phyloP scores from a whole-genome alignment of 2,329 filamentous ascomycete genomes.

The Emergomyces orientalis region DNA sequence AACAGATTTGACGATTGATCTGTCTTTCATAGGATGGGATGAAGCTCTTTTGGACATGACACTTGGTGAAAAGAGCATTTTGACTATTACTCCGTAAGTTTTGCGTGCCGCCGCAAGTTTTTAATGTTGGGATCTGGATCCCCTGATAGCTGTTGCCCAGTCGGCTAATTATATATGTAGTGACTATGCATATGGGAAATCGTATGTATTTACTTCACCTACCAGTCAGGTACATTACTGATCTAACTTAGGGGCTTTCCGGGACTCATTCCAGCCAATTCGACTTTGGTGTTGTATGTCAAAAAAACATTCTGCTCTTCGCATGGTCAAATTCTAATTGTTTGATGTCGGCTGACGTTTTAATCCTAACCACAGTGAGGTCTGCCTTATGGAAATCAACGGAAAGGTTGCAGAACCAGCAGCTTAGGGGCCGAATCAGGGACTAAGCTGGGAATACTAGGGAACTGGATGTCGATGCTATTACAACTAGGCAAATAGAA shows the following conservation, averaged over 20 bases:
- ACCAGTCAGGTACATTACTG: not conserved
- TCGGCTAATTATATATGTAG: slow-evolving; percentile 17
- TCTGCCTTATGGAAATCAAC: too few species aligned
- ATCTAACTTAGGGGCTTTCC: slow-evolving; percentile 59
- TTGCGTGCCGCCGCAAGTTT: not conserved
- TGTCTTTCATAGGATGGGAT: slow-evolving; percentile 70
- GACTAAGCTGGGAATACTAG: too few species aligned
- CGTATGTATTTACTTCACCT: slow-evolving; percentile 24
- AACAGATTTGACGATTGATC: not conserved
- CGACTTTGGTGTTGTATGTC: slow-evolving; percentile 80
- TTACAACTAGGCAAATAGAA: too few species aligned
- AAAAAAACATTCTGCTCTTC: too few species aligned
- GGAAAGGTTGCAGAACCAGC: too few species aligned
- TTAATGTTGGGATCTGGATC: too few species aligned
- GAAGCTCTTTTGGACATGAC: slow-evolving; percentile 80
- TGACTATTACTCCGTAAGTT: slow-evolving; percentile 67
- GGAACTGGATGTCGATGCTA: too few species aligned
- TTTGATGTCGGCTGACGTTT: too few species aligned
- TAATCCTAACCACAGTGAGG: too few species aligned
- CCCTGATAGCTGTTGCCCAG: not conserved
- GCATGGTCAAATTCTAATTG: too few species aligned
- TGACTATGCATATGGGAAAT: slow-evolving; percentile 33
- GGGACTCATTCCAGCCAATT: slow-evolving; percentile 62
- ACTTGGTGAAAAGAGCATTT: slow-evolving; percentile 77
- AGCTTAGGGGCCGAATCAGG: too few species aligned